A percentile compares a stretch with the other conserved stretches of the same genome.
phyloP scores from a whole-genome alignment of 169 alveolate genomes.

The Plasmodium coatneyi region DNA sequence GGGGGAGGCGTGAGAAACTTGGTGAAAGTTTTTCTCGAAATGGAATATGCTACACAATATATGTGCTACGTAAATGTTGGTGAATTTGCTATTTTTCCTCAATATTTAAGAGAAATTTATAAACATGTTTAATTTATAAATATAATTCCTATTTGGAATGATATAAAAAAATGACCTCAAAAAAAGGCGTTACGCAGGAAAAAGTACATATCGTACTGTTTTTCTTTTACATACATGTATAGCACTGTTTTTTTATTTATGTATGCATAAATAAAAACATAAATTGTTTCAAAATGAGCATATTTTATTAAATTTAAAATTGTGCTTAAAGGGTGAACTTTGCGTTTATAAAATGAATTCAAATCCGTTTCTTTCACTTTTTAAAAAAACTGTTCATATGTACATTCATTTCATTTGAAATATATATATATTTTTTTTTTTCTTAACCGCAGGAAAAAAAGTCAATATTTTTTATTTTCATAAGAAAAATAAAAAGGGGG shows the following conservation, averaged over 20 bases:
- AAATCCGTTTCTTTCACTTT: background rate
- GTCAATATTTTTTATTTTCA: background rate
- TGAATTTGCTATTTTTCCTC: background rate
- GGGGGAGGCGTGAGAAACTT: background rate
- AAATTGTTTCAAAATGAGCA: background rate
- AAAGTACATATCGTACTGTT: background rate
- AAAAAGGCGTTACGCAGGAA: background rate
- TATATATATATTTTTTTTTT: background rate
- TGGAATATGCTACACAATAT: background rate
- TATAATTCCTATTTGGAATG: background rate
- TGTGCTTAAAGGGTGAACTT: background rate
- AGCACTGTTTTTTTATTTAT: background rate
- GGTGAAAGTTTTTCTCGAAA: background rate
- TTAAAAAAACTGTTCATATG: background rate
- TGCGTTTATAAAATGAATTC: background rate
- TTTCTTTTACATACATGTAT: background rate
- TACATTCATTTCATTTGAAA: background rate
- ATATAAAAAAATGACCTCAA: background rate
- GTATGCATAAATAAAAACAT: background rate
- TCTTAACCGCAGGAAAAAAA: background rate
- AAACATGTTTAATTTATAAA: background rate
- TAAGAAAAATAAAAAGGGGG: background rate
- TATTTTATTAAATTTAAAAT: background rate
- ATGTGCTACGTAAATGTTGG: background rate
- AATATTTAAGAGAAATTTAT: background rate